These are phyloP conservation scores for Lyophyllum atratum DNA, from an alignment of 768 basidiomycete genomes.

Conservation along the genomic window DNA sequence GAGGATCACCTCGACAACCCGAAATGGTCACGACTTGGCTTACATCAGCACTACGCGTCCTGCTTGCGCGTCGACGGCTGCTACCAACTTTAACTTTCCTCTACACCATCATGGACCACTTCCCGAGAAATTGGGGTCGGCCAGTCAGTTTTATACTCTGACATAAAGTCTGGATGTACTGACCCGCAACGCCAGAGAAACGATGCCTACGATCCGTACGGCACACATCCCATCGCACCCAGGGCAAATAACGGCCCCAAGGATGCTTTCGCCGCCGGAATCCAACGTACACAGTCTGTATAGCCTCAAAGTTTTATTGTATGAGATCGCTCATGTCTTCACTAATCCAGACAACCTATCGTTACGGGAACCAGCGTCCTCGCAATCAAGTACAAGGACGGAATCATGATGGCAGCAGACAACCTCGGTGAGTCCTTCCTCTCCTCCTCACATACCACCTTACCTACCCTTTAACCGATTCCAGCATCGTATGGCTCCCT, in stretches of 20 bases:
- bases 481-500: slow-evolving; percentile 95
- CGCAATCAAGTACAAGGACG: slow-evolving; percentile 92
- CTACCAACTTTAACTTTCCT: not conserved
- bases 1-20: not conserved
- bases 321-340: not conserved
- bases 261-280: slow-evolving; percentile 63
- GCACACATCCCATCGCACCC: slow-evolving; percentile 74
- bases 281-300: slow-evolving; percentile 81
- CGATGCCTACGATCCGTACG: slow-evolving; percentile 74
- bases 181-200: slow-evolving; percentile 50
- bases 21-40: slow-evolving; percentile 1
- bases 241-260: slow-evolving; percentile 49
- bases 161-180: not conserved
- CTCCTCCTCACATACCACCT: not conserved
- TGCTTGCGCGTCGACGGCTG: slow-evolving; percentile 19
- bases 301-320: not conserved
- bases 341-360: slow-evolving; percentile 72
- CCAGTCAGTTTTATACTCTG: slow-evolving; percentile 48
- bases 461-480: not conserved
- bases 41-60: slow-evolving; percentile 21
- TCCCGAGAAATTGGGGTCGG: slow-evolving; percentile 82
- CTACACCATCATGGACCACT: slow-evolving; percentile 67
- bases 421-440: slow-evolving; percentile 72
- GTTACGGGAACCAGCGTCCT: slow-evolving; percentile 97
- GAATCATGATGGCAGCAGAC: slow-evolving; percentile 98